phyloP scores from a whole-genome alignment of 768 basidiomycete genomes.

The Symmetrospora coprosmae region DNA sequence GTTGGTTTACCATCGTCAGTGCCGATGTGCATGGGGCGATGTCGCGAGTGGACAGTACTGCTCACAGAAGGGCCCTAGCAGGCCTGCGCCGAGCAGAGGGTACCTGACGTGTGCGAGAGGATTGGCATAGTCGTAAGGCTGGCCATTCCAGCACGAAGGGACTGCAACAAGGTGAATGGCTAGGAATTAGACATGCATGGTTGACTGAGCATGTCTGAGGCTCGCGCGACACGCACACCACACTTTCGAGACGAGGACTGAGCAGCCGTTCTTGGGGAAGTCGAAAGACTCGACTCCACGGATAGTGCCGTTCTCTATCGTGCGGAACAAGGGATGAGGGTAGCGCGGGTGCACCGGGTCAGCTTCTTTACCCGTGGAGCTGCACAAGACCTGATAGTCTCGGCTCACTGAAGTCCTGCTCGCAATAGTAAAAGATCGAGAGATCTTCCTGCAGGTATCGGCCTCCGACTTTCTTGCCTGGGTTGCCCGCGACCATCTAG shows the following conservation, averaged over 20 bases:
- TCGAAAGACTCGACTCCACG: not conserved
- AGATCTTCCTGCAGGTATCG: slow-evolving; percentile 10
- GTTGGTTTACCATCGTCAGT: no score
- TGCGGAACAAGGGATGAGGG: no score
- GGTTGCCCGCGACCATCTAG: slow-evolving; percentile 17
- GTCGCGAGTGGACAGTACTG: not conserved
- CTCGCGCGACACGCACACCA: not conserved
- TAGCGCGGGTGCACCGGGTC: no score
- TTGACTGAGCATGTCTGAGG: not conserved
- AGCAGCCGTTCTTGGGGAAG: slow-evolving; percentile 8
- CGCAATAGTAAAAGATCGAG: slow-evolving; percentile 19
- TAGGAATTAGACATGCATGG: not conserved
- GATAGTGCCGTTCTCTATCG: slow-evolving; percentile 10
- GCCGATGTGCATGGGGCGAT: not conserved
- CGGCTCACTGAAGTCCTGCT: not conserved
- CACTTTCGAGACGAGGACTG: slow-evolving; percentile 8
- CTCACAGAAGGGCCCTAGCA: slow-evolving; percentile 1
- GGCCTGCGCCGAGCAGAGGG: slow-evolving; percentile 6
- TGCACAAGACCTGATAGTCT: not conserved
- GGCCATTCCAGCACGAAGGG: slow-evolving; percentile 17
- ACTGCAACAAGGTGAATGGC: not conserved
- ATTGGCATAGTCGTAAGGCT: not conserved
- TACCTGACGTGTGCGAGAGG: slow-evolving; percentile 3
- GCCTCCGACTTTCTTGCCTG: slow-evolving; percentile 11
- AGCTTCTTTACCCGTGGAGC: not conserved